Percentiles rank a stretch among this genome's conserved stretches.
These are phyloP conservation scores for Arthroderma sp. DNA, from an alignment of 2,329 filamentous ascomycete genomes.

Conservation along the genomic window DNA sequence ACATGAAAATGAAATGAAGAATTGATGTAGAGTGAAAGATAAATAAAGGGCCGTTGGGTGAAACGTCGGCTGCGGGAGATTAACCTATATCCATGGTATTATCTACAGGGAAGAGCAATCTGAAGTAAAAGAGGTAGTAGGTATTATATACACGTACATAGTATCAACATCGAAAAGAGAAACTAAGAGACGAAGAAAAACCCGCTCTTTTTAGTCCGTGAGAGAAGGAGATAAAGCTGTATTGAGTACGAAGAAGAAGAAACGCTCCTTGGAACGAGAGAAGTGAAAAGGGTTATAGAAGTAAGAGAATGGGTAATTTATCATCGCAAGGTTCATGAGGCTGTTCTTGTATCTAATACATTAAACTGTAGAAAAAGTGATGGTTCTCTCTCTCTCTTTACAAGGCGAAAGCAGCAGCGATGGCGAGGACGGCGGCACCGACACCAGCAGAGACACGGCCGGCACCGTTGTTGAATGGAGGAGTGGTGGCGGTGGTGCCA, in stretches of 20 bases:
- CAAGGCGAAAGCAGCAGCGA: conserved; percentile 15
- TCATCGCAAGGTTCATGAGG: conserved; percentile 8
- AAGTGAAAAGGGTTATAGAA: not conserved
- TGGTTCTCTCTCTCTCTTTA: conserved; percentile 11
- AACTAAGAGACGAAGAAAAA: not conserved
- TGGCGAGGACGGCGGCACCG: conserved; percentile 13
- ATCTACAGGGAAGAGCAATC: not conserved
- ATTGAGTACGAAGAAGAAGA: not conserved
- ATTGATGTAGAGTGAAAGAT: not conserved
- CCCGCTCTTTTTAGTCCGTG: not conserved
- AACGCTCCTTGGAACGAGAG: not conserved
- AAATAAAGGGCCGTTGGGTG: not conserved
- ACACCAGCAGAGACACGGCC: conserved; percentile 13
- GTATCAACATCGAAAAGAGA: not conserved
- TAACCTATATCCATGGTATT: not conserved
- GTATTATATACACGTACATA: conserved; percentile 1
- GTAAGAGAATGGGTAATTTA: not conserved
- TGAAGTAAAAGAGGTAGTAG: not conserved
- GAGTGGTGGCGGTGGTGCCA: conserved; percentile 1
- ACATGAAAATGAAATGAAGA: not conserved
- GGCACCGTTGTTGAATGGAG: conserved; percentile 10
- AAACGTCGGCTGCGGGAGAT: not conserved
- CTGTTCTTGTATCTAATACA: conserved; percentile 1
- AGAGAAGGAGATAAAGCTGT: not conserved
- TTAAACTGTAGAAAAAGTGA: not conserved